Base-by-base conservation (phyloP, 768 basidiomycete species). In the Hortiboletus flavorubellus region DNA sequence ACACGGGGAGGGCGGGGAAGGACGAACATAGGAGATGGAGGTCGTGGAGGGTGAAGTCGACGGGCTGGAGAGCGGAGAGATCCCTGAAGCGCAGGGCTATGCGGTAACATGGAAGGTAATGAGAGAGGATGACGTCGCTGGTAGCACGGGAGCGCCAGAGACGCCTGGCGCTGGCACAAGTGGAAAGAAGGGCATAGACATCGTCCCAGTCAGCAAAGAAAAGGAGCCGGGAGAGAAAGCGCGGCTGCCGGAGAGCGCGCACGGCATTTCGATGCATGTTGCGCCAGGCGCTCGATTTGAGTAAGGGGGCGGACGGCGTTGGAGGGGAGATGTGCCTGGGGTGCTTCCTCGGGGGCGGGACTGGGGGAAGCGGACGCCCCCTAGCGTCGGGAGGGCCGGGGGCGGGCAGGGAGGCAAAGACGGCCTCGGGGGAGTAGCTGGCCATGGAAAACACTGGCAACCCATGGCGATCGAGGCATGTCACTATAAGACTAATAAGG, bases 21-120 rank as follows among this genome's bases (percentile, higher is more conserved):
- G 44, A 79, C 88, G 68, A 73, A 91, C 89, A 64, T 50, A 91
- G 78, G 21, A 86, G 70, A 64, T 84, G 77, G 15, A 91, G 70
- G 66, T 90, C 85, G 44, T 76, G 70, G 39, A 90, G 69, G 39
- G 78, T 75, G 55, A 88, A 65, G 4, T 75, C 74, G 23, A 89
- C 75, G 39, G 78, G 74, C 46, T 78, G 75, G 46, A 72, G 72
- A 7, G 74, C 64, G 39, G 68, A 64, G 26, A 72, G 55, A 56
- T 81, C 78, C 41, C 78, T 68, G 46, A 70, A 60, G 3, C 69
- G 72, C 42, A 82, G 64, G 40, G 77, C 78, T 41, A 72, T 59
- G 8, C 70, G 65, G 64, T 84, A 91, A 5, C 80, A 81, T 0
- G 85, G 83, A 2, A 92, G 76, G 62, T 78, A 87, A 35, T 64